A percentile compares a stretch with the other conserved stretches of the same genome.
phyloP scores from a whole-genome alignment of 306 rosid genomes.

The Cicer yamashitae region DNA sequence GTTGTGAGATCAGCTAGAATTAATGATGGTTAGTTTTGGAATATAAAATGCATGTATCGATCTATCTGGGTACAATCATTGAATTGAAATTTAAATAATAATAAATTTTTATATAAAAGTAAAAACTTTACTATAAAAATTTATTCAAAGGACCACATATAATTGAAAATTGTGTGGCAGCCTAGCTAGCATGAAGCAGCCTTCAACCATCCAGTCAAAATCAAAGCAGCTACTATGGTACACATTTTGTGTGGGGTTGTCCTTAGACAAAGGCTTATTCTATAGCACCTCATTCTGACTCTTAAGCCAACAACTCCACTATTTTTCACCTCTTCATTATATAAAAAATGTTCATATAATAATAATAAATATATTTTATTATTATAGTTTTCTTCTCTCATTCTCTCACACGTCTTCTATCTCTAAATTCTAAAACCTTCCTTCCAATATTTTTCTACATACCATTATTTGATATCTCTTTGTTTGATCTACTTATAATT shows the following conservation, averaged over 20 bases:
- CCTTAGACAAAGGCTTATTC: neutral
- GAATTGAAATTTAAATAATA: neutral
- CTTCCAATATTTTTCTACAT: constrained; percentile 32
- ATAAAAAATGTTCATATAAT: neutral
- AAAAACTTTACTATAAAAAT: neutral
- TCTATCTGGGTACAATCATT: constrained; percentile 19
- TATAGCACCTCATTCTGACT: neutral
- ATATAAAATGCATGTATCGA: constrained; percentile 5
- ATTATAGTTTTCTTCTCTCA: neutral
- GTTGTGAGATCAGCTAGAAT: constrained; percentile 5
- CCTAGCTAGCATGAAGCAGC: neutral
- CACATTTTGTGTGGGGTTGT: constrained; percentile 23
- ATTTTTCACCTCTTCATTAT: constrained; percentile 12
- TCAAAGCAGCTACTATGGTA: constrained; percentile 7
- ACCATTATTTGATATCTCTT: constrained; percentile 42
- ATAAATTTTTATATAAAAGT: neutral
- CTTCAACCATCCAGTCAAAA: constrained; percentile 38
- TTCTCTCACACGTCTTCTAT: constrained; percentile 13
- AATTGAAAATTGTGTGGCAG: neutral
- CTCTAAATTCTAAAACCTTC: neutral
- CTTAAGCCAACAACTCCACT: constrained; percentile 2
- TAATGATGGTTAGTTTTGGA: neutral
- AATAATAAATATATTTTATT: neutral
- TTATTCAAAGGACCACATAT: neutral
- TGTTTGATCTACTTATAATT: constrained; percentile 43